These are phyloP conservation scores for Solanum ossicruentum DNA, from an alignment of 257 asterid genomes.

Conservation along the genomic window DNA sequence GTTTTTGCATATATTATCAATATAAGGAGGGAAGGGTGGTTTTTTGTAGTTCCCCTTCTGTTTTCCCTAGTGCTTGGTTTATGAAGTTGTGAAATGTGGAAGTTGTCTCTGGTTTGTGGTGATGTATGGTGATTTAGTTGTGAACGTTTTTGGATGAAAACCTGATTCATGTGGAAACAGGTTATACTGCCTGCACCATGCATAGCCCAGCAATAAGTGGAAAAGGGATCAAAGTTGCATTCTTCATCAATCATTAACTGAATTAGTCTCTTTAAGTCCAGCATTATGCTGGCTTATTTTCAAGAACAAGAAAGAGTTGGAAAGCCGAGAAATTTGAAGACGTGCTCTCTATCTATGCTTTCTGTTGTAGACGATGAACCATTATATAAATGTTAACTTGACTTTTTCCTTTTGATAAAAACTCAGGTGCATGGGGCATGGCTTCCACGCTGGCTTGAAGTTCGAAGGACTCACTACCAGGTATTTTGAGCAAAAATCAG, in stretches of 20 bases:
- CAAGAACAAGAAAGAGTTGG: not conserved
- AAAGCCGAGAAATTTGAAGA: not conserved
- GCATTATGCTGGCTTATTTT: not conserved
- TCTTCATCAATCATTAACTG: not conserved
- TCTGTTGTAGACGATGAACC: not conserved
- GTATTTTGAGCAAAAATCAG: conserved; percentile 14
- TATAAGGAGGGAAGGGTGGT: not conserved
- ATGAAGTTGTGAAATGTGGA: not conserved
- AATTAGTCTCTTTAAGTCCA: not conserved
- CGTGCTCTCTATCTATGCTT: not conserved
- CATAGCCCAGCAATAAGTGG: not conserved
- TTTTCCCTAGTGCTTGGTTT: not conserved
- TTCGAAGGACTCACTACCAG: conserved; percentile 31
- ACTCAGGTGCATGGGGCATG: conserved; percentile 69
- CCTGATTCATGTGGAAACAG: not conserved
- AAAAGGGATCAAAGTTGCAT: not conserved
- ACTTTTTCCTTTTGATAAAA: conserved; percentile 4
- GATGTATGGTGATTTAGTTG: not conserved
- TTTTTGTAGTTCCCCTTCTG: not conserved
- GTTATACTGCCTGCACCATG: not conserved
- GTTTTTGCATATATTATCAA: not conserved
- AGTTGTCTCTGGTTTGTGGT: not conserved
- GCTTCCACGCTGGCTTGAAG: conserved; percentile 89
- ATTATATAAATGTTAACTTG: not conserved
- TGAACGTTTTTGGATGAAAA: not conserved